A percentile compares a stretch with the other conserved stretches of the same genome.
Evolutionary conservation across 192 early-diverging fungal species (phyloP).

Genomic region (Rhizophagus sp.): DNA sequence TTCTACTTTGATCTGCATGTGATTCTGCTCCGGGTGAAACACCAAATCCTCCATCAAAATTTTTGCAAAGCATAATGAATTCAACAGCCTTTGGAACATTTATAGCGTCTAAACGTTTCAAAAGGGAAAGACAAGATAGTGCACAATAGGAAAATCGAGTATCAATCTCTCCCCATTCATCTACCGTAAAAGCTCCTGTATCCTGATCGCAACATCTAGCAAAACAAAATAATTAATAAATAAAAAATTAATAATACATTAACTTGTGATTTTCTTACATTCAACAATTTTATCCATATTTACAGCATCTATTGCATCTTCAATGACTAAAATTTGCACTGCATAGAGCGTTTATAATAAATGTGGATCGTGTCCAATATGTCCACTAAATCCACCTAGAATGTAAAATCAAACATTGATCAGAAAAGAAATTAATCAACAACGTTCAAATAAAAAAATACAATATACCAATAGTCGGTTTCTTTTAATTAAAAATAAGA

Average conservation of each 20-base stretch:
- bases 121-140: conserved; percentile 74
- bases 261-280: conserved; percentile 54
- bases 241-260: neutral
- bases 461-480: too few species aligned
- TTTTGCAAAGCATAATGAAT: conserved; percentile 78
- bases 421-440: neutral
- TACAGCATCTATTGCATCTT: conserved; percentile 78
- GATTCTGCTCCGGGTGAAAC: conserved; percentile 87
- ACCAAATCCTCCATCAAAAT: conserved; percentile 98
- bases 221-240: neutral
- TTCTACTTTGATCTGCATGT: conserved; percentile 84
- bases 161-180: conserved; percentile 93
- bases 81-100: conserved; percentile 62
- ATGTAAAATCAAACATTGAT: neutral
- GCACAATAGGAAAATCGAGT: conserved; percentile 91
- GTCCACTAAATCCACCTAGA: conserved; percentile 88
- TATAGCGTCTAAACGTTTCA: conserved; percentile 65
- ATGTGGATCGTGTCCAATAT: conserved; percentile 85
- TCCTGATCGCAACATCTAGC: conserved; percentile 62
- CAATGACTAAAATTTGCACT: conserved; percentile 82
- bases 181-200: conserved; percentile 85
- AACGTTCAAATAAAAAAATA: neutral
- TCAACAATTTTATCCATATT: conserved; percentile 62
- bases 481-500: neutral
- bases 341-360: conserved; percentile 89